phyloP scores from a whole-genome alignment of 176 grass and related monocot species.

The Carex myosuroides region DNA sequence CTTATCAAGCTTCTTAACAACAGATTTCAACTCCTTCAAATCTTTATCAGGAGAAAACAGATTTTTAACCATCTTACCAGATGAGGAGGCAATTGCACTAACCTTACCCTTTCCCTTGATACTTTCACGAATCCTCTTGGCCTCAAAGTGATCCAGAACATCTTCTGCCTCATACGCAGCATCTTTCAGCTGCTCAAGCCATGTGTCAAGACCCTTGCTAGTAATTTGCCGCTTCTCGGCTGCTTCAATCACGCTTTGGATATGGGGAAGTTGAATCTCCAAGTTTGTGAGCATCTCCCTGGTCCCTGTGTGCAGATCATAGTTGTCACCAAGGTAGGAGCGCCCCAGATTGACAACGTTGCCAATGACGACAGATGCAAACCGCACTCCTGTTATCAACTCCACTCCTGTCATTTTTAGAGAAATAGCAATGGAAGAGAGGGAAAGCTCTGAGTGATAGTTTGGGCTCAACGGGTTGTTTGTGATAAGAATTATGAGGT shows the following conservation, averaged over 20 bases:
- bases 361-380: neutral
- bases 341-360: neutral
- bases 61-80: neutral
- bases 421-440: too few relatives aligned
- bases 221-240: neutral
- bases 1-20: neutral
- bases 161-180: slow-evolving; percentile 15
- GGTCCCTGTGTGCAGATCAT: neutral
- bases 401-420: too few relatives aligned
- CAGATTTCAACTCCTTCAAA: neutral
- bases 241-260: neutral
- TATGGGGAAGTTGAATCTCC: neutral
- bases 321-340: neutral
- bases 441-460: too few relatives aligned
- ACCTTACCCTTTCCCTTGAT: neutral
- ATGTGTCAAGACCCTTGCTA: neutral
- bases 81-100: neutral
- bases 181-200: neutral
- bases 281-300: neutral
- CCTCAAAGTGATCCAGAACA: slow-evolving; percentile 30
- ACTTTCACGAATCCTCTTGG: neutral
- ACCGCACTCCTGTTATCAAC: neutral
- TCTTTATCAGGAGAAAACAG: neutral
- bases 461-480: too few relatives aligned
- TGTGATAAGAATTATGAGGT: too few relatives aligned